These are phyloP conservation scores for Candolleomyces eurysporus DNA, from an alignment of 768 basidiomycete genomes.

Conservation along the genomic window DNA sequence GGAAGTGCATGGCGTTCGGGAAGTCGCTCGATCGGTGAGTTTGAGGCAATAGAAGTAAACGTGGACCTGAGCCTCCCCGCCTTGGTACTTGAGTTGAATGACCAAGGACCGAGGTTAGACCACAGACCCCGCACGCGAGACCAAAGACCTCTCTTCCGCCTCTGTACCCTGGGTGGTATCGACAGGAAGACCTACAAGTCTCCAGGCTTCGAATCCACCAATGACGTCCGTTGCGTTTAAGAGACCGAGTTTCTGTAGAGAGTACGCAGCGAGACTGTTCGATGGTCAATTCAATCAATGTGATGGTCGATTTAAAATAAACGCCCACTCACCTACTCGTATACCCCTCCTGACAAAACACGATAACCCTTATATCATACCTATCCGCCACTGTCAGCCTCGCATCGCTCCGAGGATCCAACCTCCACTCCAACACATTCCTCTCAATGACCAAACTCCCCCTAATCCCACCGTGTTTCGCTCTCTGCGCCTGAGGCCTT, in stretches of 20 bases:
- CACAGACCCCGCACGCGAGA: slow-evolving; percentile 25
- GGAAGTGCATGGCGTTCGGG: too few species aligned
- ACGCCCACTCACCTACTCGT: slow-evolving; percentile 44
- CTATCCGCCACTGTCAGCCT: slow-evolving; percentile 67
- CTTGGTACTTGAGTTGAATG: too few species aligned
- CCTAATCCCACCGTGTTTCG: slow-evolving; percentile 53
- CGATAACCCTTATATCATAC: slow-evolving; percentile 71
- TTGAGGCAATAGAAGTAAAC: too few species aligned
- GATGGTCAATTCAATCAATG: too few species aligned
- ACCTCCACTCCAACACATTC: slow-evolving; percentile 76
- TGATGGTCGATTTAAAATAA: background rate
- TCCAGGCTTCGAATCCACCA: slow-evolving; percentile 76
- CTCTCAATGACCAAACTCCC: slow-evolving; percentile 75
- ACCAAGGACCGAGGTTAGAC: slow-evolving; percentile 14
- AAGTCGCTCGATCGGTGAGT: too few species aligned
- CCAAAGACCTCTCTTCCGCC: slow-evolving; percentile 17
- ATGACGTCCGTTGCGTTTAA: slow-evolving; percentile 75
- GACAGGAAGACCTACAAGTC: slow-evolving; percentile 60
- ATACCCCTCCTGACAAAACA: slow-evolving; percentile 75
- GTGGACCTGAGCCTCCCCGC: too few species aligned
- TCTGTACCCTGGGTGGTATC: slow-evolving; percentile 26
- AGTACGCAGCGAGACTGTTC: slow-evolving; percentile 62
- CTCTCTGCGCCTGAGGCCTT: slow-evolving; percentile 61
- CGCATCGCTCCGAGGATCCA: slow-evolving; percentile 65
- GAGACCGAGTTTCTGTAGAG: slow-evolving; percentile 68